These are phyloP conservation scores for Musa beccarii DNA, from an alignment of 176 grass and related monocot species.

Conservation along the genomic window DNA sequence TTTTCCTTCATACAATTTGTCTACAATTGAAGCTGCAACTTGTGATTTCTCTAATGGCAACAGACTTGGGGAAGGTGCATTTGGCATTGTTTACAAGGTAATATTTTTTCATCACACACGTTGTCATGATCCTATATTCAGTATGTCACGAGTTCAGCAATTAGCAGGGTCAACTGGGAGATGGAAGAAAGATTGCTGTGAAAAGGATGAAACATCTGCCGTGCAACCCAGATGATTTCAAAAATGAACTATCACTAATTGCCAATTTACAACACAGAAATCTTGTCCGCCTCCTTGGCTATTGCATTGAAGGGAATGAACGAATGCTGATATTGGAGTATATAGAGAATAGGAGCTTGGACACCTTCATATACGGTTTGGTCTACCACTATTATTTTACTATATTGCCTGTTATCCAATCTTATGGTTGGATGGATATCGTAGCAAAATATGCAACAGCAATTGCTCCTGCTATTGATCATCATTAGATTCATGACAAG, in stretches of 20 bases:
- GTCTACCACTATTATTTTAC: not conserved
- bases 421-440: not conserved
- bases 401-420: not conserved
- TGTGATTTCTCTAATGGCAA: conserved; percentile 22
- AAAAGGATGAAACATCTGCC: conserved; percentile 32
- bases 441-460: too few relatives aligned
- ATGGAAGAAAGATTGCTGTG: conserved; percentile 46
- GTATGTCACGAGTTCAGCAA: not conserved
- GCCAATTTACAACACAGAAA: conserved; percentile 55
- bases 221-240: conserved; percentile 38
- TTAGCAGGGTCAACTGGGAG: conserved; percentile 23
- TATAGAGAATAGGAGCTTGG: conserved; percentile 57
- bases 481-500: too few relatives aligned
- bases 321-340: conserved; percentile 41
- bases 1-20: conserved; percentile 22
- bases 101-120: not conserved
- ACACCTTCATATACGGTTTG: conserved; percentile 46
- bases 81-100: conserved; percentile 46
- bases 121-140: not conserved
- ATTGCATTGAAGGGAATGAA: conserved; percentile 37
- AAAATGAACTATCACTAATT: conserved; percentile 46
- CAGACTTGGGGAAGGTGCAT: conserved; percentile 36
- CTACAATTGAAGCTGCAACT: conserved; percentile 26
- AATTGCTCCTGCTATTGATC: too few relatives aligned
- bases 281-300: conserved; percentile 9